Percentiles rank a stretch among this genome's conserved stretches.
Conservation (phyloP, 371 early-diverging fungal species). For the Mucor plumbeus region DNA sequence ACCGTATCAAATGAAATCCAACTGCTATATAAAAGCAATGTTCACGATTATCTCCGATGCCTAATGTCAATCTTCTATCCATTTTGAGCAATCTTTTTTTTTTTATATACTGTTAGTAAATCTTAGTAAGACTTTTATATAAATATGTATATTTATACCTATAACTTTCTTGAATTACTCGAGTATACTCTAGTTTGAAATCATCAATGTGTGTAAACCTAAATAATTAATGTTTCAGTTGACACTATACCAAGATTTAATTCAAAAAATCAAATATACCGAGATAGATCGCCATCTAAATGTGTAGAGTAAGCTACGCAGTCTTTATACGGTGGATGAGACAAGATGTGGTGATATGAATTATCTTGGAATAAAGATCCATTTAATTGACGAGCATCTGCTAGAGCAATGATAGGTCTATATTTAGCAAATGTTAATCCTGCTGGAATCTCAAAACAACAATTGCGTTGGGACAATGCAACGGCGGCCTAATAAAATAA, state of each 20-base stretch:
- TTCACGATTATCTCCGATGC: slow-evolving; percentile 91
- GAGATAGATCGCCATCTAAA: slow-evolving; percentile 83
- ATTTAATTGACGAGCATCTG: slow-evolving; percentile 69
- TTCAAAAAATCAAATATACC: slow-evolving; percentile 27
- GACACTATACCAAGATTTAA: no score
- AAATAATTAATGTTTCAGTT: slow-evolving; percentile 5
- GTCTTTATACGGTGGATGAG: slow-evolving; percentile 95
- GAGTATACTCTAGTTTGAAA: slow-evolving; percentile 78
- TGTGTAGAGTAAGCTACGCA: slow-evolving; percentile 80
- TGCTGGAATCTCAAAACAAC: slow-evolving; percentile 81
- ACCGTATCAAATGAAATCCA: slow-evolving; percentile 78
- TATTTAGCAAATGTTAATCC: slow-evolving; percentile 74
- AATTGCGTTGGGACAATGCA: slow-evolving; percentile 83
- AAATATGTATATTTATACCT: slow-evolving; percentile 38
- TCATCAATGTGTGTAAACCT: slow-evolving; percentile 77
- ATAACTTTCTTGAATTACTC: slow-evolving; percentile 76
- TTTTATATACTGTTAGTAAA: no score
- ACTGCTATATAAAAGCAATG: slow-evolving; percentile 91
- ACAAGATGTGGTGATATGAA: slow-evolving; percentile 84
- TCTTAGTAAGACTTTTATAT: neutral
- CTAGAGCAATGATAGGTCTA: slow-evolving; percentile 83
- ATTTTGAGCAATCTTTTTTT: slow-evolving; percentile 69
- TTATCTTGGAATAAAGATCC: slow-evolving; percentile 68
- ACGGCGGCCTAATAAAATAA: slow-evolving; percentile 67
- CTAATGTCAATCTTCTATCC: slow-evolving; percentile 78